Evolutionary conservation across 352 stramenopile genomes (phyloP), one percentile per base, ranked within the genome.

Genomic region (Ophiocytium majus): DNA sequence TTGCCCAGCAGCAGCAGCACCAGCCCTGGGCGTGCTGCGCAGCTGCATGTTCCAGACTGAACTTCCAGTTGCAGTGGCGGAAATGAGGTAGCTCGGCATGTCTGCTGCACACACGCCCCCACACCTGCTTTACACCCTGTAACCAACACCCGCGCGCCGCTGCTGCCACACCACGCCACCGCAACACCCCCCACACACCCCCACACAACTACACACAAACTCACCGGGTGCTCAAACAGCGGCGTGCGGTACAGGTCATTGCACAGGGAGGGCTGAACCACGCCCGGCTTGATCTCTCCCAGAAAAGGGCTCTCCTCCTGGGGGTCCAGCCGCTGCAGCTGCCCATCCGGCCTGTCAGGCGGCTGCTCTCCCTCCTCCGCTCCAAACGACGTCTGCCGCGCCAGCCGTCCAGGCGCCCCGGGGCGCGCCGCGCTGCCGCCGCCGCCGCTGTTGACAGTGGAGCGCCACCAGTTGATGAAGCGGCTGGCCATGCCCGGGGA

Each of bases 271-370:
- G 76, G 31, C 49, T 86, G 87, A 28, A 81, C 76, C 14, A 75
- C 49, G 1, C 85, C 82, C 0, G 82, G 82, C 9, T 75, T 74
- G 14, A 90, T 86, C 82, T 90, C 87, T 28, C 85, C 87, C 80
- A 90, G 50, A 50, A 90, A 90, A 1, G 87, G 87, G 37, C 81
- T 88, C 34, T 86, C 84, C 57, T 90, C 87, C 76, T 82, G 82
- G 31, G 82, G 83, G 33, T 86, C 76, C 28, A 90, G 82, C 78
- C 76, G 80, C 43, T 34, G 63, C 37, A n/a, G 23, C n/a, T 83
- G 28, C 14, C 43, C 79, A 83, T 83, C 28, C 17, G 50, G 19
- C 35, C 34, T 76, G 0, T 28, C 32, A 35, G 34, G 23, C 0
- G 43, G 83, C 75, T 36, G 35, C 32, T 35, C 63, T 17, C 0